A percentile compares a stretch with the other conserved stretches of the same genome.
phyloP scores from a whole-genome alignment of 352 stramenopile genomes.

The Pythium oligandrum region DNA sequence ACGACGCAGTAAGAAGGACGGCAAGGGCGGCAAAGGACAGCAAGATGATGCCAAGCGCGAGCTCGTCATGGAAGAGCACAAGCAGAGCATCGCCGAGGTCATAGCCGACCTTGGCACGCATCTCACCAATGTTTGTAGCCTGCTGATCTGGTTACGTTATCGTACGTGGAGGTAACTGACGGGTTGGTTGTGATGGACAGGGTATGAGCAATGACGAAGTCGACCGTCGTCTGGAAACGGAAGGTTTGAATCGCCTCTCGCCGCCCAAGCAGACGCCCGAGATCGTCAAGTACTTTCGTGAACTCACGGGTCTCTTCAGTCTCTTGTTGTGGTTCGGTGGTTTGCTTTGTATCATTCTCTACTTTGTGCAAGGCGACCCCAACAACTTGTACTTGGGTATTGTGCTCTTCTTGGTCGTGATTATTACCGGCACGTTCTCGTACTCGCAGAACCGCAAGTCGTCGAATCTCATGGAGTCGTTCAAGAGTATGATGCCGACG shows the following conservation, averaged over 20 bases:
- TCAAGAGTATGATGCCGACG: conserved; percentile 85
- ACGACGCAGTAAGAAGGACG: conserved; percentile 48
- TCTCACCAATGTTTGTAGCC: conserved; percentile 32
- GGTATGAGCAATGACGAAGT: conserved; percentile 62
- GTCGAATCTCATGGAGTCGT: conserved; percentile 81
- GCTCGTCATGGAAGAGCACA: conserved; percentile 80
- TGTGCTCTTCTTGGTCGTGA: conserved; percentile 66
- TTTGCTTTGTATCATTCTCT: conserved; percentile 58
- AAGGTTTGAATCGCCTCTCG: conserved; percentile 61
- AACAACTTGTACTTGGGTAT: conserved; percentile 79
- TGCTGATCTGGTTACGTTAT: too few species aligned
- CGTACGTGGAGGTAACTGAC: too few species aligned
- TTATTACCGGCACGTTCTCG: conserved; percentile 72
- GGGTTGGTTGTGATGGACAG: conserved; percentile 11
- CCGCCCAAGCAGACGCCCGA: conserved; percentile 68
- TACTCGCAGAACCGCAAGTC: conserved; percentile 77
- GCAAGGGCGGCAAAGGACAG: conserved; percentile 37
- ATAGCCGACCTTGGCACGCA: conserved; percentile 61
- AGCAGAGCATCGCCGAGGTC: conserved; percentile 60
- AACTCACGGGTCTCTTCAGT: conserved; percentile 71
- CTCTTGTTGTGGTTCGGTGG: conserved; percentile 64
- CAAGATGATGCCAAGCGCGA: conserved; percentile 74
- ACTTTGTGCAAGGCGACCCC: conserved; percentile 52
- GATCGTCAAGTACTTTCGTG: conserved; percentile 71
- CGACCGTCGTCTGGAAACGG: conserved; percentile 44